Evolutionary conservation across 1,284 basidiomycete species (phyloP).

Genomic region (Paramarasmius palmivorus): DNA sequence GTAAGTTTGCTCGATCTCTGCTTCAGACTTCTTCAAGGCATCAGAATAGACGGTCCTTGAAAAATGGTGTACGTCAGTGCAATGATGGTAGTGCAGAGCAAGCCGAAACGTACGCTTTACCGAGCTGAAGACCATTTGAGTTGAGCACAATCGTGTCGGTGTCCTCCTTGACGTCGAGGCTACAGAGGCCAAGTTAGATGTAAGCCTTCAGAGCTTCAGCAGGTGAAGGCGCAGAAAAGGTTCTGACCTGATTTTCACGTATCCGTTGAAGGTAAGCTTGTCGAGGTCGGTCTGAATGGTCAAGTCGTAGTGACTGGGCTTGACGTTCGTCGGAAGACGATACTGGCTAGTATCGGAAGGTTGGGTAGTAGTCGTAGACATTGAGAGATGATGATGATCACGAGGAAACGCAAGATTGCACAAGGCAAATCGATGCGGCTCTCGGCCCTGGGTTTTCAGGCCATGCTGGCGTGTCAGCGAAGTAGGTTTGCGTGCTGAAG

Average conservation of each 20-base stretch:
- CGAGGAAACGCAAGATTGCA: no score
- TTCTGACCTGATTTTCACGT: slow-evolving; percentile 69
- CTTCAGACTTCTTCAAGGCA: slow-evolving; percentile 50
- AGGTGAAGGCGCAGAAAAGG: background rate
- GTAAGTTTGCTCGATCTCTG: slow-evolving; percentile 41
- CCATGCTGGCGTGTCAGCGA: no score
- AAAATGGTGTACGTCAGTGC: background rate
- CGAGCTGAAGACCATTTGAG: slow-evolving; percentile 69
- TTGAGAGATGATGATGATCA: no score
- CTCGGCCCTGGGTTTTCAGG: no score
- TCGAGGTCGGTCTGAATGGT: slow-evolving; percentile 85
- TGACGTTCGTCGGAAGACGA: slow-evolving; percentile 76
- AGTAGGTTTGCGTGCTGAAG: no score
- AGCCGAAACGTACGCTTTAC: slow-evolving; percentile 47
- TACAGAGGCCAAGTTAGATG: slow-evolving; percentile 28
- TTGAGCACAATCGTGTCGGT: slow-evolving; percentile 76
- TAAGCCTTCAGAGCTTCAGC: background rate
- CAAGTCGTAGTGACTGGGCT: slow-evolving; percentile 83
- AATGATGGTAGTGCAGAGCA: background rate
- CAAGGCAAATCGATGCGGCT: no score
- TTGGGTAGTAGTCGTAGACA: no score
- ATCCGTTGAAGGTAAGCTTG: slow-evolving; percentile 73
- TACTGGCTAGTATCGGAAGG: slow-evolving; percentile 36
- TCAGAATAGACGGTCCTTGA: slow-evolving; percentile 59
- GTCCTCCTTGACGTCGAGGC: slow-evolving; percentile 70